These are phyloP conservation scores for Leccinellum albellum DNA, from an alignment of 768 basidiomycete species.

Conservation along the genomic window DNA sequence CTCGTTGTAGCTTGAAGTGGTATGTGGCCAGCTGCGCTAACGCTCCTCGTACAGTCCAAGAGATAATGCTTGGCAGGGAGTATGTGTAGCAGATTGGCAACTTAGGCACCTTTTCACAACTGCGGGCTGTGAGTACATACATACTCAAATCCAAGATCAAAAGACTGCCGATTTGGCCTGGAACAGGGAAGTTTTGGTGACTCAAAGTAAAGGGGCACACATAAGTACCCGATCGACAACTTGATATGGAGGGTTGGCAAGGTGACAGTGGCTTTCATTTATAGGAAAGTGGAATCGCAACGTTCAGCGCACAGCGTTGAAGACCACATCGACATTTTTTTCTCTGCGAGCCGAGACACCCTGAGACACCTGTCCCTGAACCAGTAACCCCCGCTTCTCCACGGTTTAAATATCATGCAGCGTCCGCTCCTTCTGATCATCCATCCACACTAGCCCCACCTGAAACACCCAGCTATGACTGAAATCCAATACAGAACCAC, in stretches of 20 bases:
- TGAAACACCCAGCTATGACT: slow-evolving; percentile 1
- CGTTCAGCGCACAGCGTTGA: neutral
- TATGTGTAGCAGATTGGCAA: neutral
- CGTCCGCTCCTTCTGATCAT: neutral
- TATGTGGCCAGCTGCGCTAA: neutral
- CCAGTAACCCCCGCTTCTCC: slow-evolving; percentile 1
- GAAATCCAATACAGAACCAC: neutral
- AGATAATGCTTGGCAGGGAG: neutral
- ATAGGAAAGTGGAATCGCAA: too few species aligned
- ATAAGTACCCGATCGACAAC: neutral
- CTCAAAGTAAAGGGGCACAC: neutral
- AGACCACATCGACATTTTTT: neutral
- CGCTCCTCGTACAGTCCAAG: neutral
- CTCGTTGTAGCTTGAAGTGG: neutral
- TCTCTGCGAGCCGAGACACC: neutral
- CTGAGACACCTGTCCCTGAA: slow-evolving; percentile 1
- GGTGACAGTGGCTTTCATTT: neutral
- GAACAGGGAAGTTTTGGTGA: neutral
- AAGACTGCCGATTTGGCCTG: neutral
- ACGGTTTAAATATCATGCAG: slow-evolving; percentile 4
- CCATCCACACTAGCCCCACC: neutral
- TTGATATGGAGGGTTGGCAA: neutral
- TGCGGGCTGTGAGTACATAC: neutral
- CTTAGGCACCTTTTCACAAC: neutral
- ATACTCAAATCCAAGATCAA: neutral